A percentile compares a stretch with the other conserved stretches of the same genome.
Conservation (phyloP, 2,329 filamentous ascomycete genomes). For the Trichophyton verrucosum region DNA sequence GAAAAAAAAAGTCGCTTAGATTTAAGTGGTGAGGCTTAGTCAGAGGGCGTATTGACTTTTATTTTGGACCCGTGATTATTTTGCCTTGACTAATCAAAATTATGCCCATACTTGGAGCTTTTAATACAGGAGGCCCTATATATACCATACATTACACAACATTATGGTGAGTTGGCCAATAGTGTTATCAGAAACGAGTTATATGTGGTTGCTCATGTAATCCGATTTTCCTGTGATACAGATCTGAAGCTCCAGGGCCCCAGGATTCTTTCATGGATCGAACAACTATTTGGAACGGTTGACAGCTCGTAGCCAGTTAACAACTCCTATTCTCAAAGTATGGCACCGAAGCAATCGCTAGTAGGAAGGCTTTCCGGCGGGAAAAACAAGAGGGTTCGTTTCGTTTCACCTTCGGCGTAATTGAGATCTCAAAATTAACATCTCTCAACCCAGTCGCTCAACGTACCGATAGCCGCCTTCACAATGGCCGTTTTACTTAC, state of each 20-base stretch:
- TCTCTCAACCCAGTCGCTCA: slow-evolving; percentile 13
- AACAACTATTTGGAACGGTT: too few species aligned
- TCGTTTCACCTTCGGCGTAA: not conserved
- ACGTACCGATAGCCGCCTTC: slow-evolving; percentile 50
- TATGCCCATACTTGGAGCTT: not conserved
- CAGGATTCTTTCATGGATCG: too few species aligned
- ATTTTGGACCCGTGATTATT: not conserved
- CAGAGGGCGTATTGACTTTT: not conserved
- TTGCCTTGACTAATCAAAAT: not conserved
- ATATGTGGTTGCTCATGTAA: too few species aligned
- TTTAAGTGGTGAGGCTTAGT: slow-evolving; percentile 13
- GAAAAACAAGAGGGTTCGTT: not conserved
- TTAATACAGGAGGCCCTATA: not conserved
- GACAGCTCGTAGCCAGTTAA: too few species aligned
- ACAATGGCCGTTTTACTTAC: slow-evolving; percentile 50
- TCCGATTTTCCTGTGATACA: too few species aligned
- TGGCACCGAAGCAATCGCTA: not conserved
- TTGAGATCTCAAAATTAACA: not conserved
- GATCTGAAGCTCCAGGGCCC: too few species aligned
- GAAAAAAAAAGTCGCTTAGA: slow-evolving; percentile 6
- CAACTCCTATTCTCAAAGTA: not conserved
- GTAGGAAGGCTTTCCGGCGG: not conserved
- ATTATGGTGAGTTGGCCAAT: too few species aligned
- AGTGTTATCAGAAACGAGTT: too few species aligned
- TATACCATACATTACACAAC: not conserved